Evolutionary conservation across 305 asterid genomes (phyloP).

Genomic region (Vinca major): DNA sequence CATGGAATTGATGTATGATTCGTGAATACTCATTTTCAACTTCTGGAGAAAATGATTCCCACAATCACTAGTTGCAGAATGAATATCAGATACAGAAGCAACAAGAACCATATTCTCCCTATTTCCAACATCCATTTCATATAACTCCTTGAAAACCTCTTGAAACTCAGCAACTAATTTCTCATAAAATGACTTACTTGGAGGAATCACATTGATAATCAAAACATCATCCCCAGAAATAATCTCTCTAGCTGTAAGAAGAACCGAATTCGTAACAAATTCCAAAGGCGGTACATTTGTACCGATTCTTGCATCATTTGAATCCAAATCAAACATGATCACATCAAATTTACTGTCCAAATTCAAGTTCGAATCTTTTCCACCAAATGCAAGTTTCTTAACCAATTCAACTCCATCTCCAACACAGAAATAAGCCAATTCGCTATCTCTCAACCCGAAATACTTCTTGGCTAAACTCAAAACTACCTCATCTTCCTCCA

Average conservation of each 20-base stretch:
- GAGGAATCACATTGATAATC: conserved; percentile 51
- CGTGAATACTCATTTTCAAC: conserved; percentile 37
- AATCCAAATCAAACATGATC: conserved; percentile 85
- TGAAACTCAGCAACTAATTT: conserved; percentile 29
- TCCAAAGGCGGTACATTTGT: conserved; percentile 64
- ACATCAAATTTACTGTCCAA: conserved; percentile 37
- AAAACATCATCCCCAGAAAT: conserved; percentile 40
- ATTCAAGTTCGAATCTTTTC: not conserved
- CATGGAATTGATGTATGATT: conserved; percentile 38
- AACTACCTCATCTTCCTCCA: conserved; percentile 59
- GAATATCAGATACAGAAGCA: conserved; percentile 37
- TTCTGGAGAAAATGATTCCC: conserved; percentile 29
- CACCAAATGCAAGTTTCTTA: conserved; percentile 25
- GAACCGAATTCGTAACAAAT: conserved; percentile 39
- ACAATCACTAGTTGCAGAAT: conserved; percentile 9
- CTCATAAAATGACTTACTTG: conserved; percentile 31
- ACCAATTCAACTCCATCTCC: conserved; percentile 54
- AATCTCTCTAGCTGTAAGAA: conserved; percentile 34
- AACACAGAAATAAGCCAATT: conserved; percentile 29
- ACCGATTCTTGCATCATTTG: conserved; percentile 44
- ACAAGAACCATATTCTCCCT: conserved; percentile 68
- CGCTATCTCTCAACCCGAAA: conserved; percentile 47
- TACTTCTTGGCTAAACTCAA: conserved; percentile 43
- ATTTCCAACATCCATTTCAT: conserved; percentile 68
- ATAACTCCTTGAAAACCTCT: conserved; percentile 46